A percentile compares a stretch with the other conserved stretches of the same genome.
These are phyloP conservation scores for Hysterium pulicare DNA, from an alignment of 2,329 filamentous ascomycete genomes.

Conservation along the genomic window DNA sequence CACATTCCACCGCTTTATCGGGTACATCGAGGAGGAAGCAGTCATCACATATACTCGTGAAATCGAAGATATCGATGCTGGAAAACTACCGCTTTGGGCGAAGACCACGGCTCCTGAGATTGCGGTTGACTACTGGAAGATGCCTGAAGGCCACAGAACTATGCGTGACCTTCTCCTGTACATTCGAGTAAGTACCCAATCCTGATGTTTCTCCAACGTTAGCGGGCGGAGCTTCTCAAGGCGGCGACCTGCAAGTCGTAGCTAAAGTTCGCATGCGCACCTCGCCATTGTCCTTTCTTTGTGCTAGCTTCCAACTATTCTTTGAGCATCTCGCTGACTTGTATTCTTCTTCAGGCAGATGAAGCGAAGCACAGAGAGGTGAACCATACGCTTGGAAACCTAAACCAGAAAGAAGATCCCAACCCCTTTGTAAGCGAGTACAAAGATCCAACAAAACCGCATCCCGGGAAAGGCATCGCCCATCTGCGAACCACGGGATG, in stretches of 20 bases:
- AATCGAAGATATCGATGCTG: constrained; percentile 80
- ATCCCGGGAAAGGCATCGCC: constrained; percentile 66
- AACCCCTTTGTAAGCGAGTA: constrained; percentile 89
- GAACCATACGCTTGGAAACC: constrained; percentile 89
- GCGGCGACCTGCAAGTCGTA: no score
- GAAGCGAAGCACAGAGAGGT: constrained; percentile 71
- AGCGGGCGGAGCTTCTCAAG: no score
- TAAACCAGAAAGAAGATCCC: constrained; percentile 80
- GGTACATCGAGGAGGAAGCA: constrained; percentile 95
- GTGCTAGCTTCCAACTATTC: background rate
- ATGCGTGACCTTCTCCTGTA: constrained; percentile 89
- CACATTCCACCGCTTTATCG: constrained; percentile 92
- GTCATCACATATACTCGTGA: constrained; percentile 92
- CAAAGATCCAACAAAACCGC: constrained; percentile 63
- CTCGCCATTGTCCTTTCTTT: no score
- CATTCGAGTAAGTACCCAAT: constrained; percentile 52
- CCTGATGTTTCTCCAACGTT: no score
- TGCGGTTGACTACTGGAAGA: constrained; percentile 87
- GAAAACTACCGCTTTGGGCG: constrained; percentile 79
- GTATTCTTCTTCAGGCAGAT: constrained; percentile 31
- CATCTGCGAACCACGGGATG: constrained; percentile 70
- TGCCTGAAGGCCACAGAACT: constrained; percentile 76
- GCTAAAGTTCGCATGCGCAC: no score
- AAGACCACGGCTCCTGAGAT: constrained; percentile 80
- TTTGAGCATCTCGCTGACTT: background rate